Evolutionary conservation across 139 green algal species (phyloP).

Genomic region (Chlorella sp.): DNA sequence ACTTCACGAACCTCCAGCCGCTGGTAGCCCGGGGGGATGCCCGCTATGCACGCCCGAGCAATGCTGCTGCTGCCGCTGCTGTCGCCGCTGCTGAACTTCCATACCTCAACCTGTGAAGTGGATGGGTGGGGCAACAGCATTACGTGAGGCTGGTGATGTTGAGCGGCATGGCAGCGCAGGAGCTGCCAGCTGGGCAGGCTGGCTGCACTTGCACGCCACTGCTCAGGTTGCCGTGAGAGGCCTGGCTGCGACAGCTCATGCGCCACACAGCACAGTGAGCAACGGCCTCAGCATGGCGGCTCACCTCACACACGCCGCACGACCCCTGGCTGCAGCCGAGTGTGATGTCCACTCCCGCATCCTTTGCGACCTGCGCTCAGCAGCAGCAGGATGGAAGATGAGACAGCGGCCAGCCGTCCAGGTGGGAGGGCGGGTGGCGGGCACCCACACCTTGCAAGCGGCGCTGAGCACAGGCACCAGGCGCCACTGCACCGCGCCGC

Average conservation of each 20-base stretch:
- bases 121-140: neutral
- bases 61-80: neutral
- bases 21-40: neutral
- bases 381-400: neutral
- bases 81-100: conserved; percentile 27
- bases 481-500: neutral
- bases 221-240: neutral
- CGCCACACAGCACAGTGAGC: too few relatives aligned
- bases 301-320: conserved; percentile 45
- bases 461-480: too few relatives aligned
- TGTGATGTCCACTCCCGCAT: conserved; percentile 27
- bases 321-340: conserved; percentile 36
- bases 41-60: conserved; percentile 15
- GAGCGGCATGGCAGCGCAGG: neutral
- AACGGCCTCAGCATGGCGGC: too few relatives aligned
- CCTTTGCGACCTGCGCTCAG: conserved; percentile 8
- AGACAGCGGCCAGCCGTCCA: neutral
- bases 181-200: neutral
- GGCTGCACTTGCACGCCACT: neutral
- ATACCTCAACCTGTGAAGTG: conserved; percentile 36
- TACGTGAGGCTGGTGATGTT: neutral
- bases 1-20: conserved; percentile 25
- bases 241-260: neutral
- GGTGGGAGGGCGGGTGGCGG: too few relatives aligned
- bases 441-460: too few relatives aligned